Evolutionary conservation across 108 stramenopile species (phyloP).

Genomic region (Skeletonema costatum): DNA sequence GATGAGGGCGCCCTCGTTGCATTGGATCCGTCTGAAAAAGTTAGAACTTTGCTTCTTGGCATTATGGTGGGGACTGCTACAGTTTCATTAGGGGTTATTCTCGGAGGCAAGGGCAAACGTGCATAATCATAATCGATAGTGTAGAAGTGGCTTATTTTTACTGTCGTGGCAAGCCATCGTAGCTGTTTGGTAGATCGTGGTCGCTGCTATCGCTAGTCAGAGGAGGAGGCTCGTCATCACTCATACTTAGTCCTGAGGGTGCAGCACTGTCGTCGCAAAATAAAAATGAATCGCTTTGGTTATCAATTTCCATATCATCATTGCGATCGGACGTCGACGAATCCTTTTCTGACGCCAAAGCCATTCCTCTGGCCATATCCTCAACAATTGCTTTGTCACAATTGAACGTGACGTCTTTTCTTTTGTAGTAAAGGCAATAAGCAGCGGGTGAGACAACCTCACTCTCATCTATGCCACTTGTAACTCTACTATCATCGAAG

Average conservation of each 20-base stretch:
- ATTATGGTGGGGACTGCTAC: not conserved
- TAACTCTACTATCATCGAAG: slow-evolving; percentile 88
- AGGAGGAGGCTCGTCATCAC: not conserved
- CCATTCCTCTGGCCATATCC: slow-evolving; percentile 1
- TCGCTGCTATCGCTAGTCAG: no score
- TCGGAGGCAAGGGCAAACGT: not conserved
- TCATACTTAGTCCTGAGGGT: not conserved
- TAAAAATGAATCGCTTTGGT: not conserved
- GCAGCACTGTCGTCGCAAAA: not conserved
- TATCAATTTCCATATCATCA: slow-evolving; percentile 14
- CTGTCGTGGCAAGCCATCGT: not conserved
- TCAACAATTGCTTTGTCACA: slow-evolving; percentile 7
- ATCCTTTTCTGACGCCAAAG: not conserved
- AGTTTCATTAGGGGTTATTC: not conserved
- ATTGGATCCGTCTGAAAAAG: not conserved
- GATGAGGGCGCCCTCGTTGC: not conserved
- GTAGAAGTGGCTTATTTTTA: not conserved
- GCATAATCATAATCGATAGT: not conserved
- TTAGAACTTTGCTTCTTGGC: not conserved
- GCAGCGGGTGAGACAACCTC: slow-evolving; percentile 83
- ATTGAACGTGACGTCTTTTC: slow-evolving; percentile 63
- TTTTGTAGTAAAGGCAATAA: slow-evolving; percentile 82
- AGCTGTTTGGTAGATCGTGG: not conserved
- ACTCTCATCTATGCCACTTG: slow-evolving; percentile 50
- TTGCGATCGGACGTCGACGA: not conserved